phyloP scores from a whole-genome alignment of 1,284 basidiomycete genomes.

The Gomphus bonarii region DNA sequence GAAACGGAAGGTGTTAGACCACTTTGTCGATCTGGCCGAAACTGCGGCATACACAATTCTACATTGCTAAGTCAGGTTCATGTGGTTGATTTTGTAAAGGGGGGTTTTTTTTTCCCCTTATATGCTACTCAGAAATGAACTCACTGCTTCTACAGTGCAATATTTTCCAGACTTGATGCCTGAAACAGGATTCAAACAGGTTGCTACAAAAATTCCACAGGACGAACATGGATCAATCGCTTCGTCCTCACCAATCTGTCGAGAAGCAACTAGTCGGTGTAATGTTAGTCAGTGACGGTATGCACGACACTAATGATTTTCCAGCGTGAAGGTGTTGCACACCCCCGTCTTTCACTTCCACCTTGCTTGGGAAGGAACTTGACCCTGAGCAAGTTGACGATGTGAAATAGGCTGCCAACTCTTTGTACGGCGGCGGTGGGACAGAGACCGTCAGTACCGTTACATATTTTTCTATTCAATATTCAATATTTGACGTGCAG shows the following conservation, averaged over 20 bases:
- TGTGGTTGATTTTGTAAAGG: neutral
- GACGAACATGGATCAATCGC: slow-evolving; percentile 14
- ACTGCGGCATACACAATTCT: neutral
- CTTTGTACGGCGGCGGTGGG: slow-evolving; percentile 10
- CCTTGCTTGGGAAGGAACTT: neutral
- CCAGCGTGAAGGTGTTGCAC: neutral
- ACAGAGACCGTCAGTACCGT: slow-evolving; percentile 8
- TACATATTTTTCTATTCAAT: slow-evolving; percentile 21
- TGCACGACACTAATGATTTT: too few relatives aligned
- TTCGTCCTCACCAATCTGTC: slow-evolving; percentile 19
- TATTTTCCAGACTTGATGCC: neutral
- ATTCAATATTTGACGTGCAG: neutral
- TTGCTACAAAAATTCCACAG: slow-evolving; percentile 15
- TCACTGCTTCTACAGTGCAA: neutral
- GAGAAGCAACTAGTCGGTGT: slow-evolving; percentile 9
- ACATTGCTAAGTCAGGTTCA: neutral
- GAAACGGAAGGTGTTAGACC: neutral
- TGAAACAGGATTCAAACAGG: slow-evolving; percentile 15
- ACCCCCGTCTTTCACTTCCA: neutral
- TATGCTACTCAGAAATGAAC: too few relatives aligned
- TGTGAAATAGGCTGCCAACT: slow-evolving; percentile 16
- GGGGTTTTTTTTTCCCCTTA: too few relatives aligned
- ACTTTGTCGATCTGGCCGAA: neutral
- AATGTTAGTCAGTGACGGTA: too few relatives aligned
- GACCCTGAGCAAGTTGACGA: slow-evolving; percentile 10